Evolutionary conservation across 31 red algal species (phyloP).

Genomic region (Odonthalia washingtoniensis): DNA sequence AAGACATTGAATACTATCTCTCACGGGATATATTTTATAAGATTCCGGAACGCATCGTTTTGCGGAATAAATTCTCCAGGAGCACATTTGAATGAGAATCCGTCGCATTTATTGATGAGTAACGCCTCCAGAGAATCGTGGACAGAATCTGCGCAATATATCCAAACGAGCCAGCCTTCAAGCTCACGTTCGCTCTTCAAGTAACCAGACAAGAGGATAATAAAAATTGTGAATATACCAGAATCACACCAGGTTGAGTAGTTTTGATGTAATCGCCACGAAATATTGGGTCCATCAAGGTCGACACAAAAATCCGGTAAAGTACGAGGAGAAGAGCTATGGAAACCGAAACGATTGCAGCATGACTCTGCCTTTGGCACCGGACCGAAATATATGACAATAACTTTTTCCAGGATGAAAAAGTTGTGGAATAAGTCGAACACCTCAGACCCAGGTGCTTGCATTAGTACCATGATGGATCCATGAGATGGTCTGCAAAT

Average conservation of each 20-base stretch:
- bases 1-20: conserved; percentile 61
- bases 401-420: conserved; percentile 59
- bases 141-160: conserved; percentile 85
- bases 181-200: conserved; percentile 54
- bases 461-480: conserved; percentile 70
- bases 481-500: conserved; percentile 46
- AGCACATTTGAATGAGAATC: conserved; percentile 56
- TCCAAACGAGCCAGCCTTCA: conserved; percentile 76
- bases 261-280: conserved; percentile 37
- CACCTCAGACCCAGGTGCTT: conserved; percentile 76
- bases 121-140: conserved; percentile 81
- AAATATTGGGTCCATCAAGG: conserved; percentile 61
- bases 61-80: too few relatives aligned
- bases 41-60: too few relatives aligned
- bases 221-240: conserved; percentile 72
- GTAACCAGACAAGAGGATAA: conserved; percentile 71
- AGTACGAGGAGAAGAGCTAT: conserved; percentile 62
- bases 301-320: conserved; percentile 79
- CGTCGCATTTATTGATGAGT: conserved; percentile 83
- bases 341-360: conserved; percentile 58
- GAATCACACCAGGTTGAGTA: conserved; percentile 32
- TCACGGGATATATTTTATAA: too few relatives aligned
- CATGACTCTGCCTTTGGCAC: background rate
- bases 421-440: conserved; percentile 73
- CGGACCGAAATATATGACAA: background rate